phyloP scores from a whole-genome alignment of 2,329 filamentous ascomycete species.

The Penicillium sp. region DNA sequence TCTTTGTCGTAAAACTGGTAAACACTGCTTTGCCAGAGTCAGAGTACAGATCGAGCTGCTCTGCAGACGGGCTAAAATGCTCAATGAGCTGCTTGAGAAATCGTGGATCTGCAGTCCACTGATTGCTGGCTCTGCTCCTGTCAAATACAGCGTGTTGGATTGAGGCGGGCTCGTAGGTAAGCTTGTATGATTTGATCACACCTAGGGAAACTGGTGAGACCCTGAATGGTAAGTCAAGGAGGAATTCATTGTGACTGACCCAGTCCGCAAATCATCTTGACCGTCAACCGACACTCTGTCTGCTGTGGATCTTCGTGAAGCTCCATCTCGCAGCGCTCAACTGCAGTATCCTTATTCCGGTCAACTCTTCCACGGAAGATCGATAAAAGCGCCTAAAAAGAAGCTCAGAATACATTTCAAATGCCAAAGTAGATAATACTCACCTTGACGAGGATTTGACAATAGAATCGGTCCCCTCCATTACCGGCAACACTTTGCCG shows the following conservation, averaged over 20 bases:
- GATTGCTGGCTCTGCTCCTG: constrained; percentile 55
- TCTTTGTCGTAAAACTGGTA: constrained; percentile 67
- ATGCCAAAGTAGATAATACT: constrained; percentile 11
- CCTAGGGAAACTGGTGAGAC: constrained; percentile 40
- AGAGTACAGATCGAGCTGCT: constrained; percentile 63
- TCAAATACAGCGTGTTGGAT: constrained; percentile 67
- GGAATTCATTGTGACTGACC: constrained; percentile 37
- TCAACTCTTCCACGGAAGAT: constrained; percentile 64
- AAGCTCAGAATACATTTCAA: constrained; percentile 12
- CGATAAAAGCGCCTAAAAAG: constrained; percentile 55
- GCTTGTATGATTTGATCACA: constrained; percentile 65
- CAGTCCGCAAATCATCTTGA: constrained; percentile 64
- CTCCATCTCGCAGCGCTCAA: constrained; percentile 64
- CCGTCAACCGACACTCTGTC: constrained; percentile 61
- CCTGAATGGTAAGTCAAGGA: neutral
- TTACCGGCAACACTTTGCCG: constrained; percentile 23
- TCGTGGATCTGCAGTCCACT: constrained; percentile 60
- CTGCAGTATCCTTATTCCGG: constrained; percentile 59
- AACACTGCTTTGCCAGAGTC: constrained; percentile 61
- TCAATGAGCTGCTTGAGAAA: constrained; percentile 63
- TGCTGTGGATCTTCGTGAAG: constrained; percentile 59
- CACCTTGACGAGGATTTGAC: constrained; percentile 61
- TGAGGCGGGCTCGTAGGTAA: constrained; percentile 64
- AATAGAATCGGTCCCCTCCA: constrained; percentile 56
- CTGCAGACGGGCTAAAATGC: constrained; percentile 65